Percentiles rank a stretch among this genome's conserved stretches.
Conservation (phyloP, 2,329 filamentous ascomycete genomes). For the Sporothrix euskadiensis region DNA sequence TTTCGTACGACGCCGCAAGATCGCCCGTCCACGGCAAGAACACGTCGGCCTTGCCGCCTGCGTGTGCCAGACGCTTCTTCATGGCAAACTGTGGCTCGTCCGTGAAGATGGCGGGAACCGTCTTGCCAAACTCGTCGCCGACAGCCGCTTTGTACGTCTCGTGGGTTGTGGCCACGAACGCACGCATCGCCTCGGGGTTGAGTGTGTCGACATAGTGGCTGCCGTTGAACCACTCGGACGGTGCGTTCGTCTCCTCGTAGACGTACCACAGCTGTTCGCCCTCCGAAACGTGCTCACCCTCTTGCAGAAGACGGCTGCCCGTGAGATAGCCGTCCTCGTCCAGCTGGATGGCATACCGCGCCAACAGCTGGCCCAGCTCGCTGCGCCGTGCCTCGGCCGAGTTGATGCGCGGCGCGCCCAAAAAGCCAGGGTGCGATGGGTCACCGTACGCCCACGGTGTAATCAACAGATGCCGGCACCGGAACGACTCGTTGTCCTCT, state of each 20-base stretch:
- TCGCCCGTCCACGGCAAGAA: constrained; percentile 13
- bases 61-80: constrained; percentile 11
- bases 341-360: background rate
- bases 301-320: background rate
- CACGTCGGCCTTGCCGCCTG: background rate
- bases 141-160: background rate
- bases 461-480: background rate
- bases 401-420: background rate
- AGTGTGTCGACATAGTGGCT: constrained; percentile 6
- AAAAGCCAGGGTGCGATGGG: background rate
- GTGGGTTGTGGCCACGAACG: constrained; percentile 2
- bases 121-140: background rate
- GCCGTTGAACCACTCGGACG: constrained; percentile 5
- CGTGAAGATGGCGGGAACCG: constrained; percentile 7
- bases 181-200: background rate
- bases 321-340: background rate
- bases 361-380: constrained; percentile 9
- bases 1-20: background rate
- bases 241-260: constrained; percentile 1
- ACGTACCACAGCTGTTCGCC: background rate
- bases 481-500: background rate
- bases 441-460: constrained; percentile 13
- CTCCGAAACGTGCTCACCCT: background rate
- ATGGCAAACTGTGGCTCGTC: constrained; percentile 14
- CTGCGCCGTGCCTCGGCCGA: constrained; percentile 6